Conservation (phyloP, 176 grass and related monocot genomes). For the Carex pumila region DNA sequence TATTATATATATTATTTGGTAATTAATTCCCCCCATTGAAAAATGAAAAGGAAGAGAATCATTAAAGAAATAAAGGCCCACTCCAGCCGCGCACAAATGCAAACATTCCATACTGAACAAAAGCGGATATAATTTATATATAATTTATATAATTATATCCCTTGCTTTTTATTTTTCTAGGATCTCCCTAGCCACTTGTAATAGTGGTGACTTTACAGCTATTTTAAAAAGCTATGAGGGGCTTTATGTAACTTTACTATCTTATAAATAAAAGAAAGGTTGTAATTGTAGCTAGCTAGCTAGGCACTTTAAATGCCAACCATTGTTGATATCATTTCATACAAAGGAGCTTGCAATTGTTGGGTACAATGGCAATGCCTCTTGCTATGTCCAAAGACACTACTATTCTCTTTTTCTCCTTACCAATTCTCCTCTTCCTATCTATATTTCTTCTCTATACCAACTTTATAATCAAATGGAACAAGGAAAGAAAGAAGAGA, state of each 20-base stretch:
- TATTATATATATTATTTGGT: neutral
- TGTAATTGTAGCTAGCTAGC: neutral
- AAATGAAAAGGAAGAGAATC: neutral
- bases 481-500: slow-evolving; percentile 26
- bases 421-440: slow-evolving; percentile 21
- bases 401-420: slow-evolving; percentile 60
- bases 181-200: slow-evolving; percentile 14
- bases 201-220: slow-evolving; percentile 24
- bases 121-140: slow-evolving; percentile 14
- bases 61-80: slow-evolving; percentile 22
- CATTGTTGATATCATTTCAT: slow-evolving; percentile 13
- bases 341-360: neutral
- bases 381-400: no score
- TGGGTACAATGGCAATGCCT: neutral
- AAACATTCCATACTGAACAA: slow-evolving; percentile 24
- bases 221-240: slow-evolving; percentile 15
- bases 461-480: slow-evolving; percentile 42
- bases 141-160: neutral
- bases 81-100: slow-evolving; percentile 21
- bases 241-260: slow-evolving; percentile 14
- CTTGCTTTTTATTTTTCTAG: slow-evolving; percentile 5
- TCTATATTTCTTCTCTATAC: slow-evolving; percentile 68
- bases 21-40: neutral
- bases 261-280: slow-evolving; percentile 25
- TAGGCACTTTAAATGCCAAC: slow-evolving; percentile 26